A percentile compares a stretch with the other conserved stretches of the same genome.
phyloP scores from a whole-genome alignment of 176 grass and related monocot genomes.

The Alopecurus myosuroides region DNA sequence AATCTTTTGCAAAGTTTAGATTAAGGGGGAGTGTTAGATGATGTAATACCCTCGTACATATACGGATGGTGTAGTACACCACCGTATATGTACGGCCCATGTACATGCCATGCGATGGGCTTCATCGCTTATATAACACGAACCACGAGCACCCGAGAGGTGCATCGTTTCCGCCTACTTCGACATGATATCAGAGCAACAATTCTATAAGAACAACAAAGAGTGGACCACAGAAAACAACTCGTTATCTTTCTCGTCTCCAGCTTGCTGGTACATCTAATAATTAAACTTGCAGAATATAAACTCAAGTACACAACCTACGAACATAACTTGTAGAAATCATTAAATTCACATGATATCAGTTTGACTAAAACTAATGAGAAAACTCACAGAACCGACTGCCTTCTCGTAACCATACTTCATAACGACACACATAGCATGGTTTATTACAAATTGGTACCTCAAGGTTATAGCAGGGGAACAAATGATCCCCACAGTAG shows the following conservation, averaged over 20 bases:
- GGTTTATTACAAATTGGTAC: neutral
- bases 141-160: too few species aligned
- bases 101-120: too few species aligned
- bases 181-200: too few species aligned
- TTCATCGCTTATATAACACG: too few species aligned
- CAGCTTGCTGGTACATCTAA: too few species aligned
- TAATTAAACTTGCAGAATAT: neutral
- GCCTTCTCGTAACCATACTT: neutral
- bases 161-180: too few species aligned
- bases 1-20: too few species aligned
- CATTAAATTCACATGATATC: neutral
- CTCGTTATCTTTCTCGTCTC: constrained; percentile 52
- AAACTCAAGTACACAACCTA: neutral
- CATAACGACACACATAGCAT: neutral
- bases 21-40: too few species aligned
- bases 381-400: neutral
- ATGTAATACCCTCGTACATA: too few species aligned
- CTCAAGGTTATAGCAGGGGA: neutral
- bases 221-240: constrained; percentile 66
- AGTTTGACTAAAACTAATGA: neutral
- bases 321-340: too few species aligned
- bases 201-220: constrained; percentile 50
- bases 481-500: neutral
- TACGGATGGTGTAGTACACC: too few species aligned
- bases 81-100: too few species aligned